Percentiles rank a stretch among this genome's conserved stretches.
Conservation (phyloP, 805 yeast species). For the Saccharomycopsis sp. region DNA sequence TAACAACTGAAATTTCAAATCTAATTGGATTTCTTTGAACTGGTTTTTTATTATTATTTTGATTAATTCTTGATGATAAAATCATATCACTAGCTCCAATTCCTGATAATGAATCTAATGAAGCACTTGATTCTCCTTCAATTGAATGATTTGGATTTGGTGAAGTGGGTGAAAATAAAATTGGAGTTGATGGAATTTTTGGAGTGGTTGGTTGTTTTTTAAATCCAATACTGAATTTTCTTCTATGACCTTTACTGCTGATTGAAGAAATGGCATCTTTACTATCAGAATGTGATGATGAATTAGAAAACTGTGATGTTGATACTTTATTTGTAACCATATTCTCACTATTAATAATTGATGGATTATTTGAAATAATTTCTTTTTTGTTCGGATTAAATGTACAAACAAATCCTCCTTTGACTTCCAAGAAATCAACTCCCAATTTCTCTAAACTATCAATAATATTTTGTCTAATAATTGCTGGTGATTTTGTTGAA, state of each 20-base stretch:
- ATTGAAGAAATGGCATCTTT: slow-evolving; percentile 8
- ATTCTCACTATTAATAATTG: slow-evolving; percentile 15
- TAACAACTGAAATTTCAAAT: slow-evolving; percentile 86
- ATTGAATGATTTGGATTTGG: slow-evolving; percentile 17
- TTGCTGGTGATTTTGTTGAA: slow-evolving; percentile 83
- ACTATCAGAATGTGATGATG: slow-evolving; percentile 13
- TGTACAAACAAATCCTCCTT: slow-evolving; percentile 86
- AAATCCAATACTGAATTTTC: slow-evolving; percentile 21
- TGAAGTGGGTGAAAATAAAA: slow-evolving; percentile 25
- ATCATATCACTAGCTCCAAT: slow-evolving; percentile 19
- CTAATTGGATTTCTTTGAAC: slow-evolving; percentile 53
- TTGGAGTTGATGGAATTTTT: slow-evolving; percentile 18
- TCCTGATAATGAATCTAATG: slow-evolving; percentile 21
- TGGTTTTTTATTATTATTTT: slow-evolving; percentile 9
- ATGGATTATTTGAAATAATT: slow-evolving; percentile 11
- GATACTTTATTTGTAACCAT: slow-evolving; percentile 8
- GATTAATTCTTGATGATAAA: slow-evolving; percentile 16
- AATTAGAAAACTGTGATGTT: slow-evolving; percentile 15
- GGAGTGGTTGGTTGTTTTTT: slow-evolving; percentile 18
- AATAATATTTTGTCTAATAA: slow-evolving; percentile 76
- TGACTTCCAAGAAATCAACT: slow-evolving; percentile 77
- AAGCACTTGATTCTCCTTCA: slow-evolving; percentile 22
- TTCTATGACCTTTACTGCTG: slow-evolving; percentile 13
- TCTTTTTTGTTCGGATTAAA: slow-evolving; percentile 5
- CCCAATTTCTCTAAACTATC: slow-evolving; percentile 65